Evolutionary conservation across 2,329 filamentous ascomycete genomes (phyloP).

Genomic region (Lachnellula arida): DNA sequence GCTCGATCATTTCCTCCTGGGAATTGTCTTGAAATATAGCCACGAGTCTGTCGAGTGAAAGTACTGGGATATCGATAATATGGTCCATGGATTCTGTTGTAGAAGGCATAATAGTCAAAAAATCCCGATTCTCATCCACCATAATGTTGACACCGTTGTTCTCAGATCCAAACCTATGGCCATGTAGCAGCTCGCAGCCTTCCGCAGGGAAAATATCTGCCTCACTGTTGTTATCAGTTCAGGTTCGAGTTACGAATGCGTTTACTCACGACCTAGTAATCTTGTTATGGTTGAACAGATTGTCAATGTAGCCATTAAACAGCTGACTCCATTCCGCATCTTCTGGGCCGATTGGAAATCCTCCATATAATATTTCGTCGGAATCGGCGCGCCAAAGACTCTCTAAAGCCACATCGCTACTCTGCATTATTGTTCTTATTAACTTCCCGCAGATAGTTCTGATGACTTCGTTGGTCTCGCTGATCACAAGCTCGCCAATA

Average conservation of each 20-base stretch:
- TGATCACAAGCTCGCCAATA: constrained; percentile 20
- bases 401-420: constrained; percentile 8
- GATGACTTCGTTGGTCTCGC: constrained; percentile 25
- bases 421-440: constrained; percentile 12
- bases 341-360: constrained; percentile 21
- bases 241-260: background rate
- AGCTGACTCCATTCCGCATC: constrained; percentile 18
- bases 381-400: constrained; percentile 21
- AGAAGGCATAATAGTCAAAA: background rate
- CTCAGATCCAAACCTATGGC: background rate
- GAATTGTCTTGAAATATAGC: background rate
- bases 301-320: constrained; percentile 24
- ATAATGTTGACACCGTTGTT: background rate
- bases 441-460: constrained; percentile 24
- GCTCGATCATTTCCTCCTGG: background rate
- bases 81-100: background rate
- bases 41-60: background rate
- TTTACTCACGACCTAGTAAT: background rate
- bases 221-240: background rate
- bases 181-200: background rate
- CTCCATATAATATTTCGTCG: constrained; percentile 7
- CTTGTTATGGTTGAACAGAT: background rate
- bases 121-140: background rate
- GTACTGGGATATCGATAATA: background rate
- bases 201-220: background rate